These are phyloP conservation scores for Cystobasidium ongulense DNA, from an alignment of 768 basidiomycete genomes.

Conservation along the genomic window DNA sequence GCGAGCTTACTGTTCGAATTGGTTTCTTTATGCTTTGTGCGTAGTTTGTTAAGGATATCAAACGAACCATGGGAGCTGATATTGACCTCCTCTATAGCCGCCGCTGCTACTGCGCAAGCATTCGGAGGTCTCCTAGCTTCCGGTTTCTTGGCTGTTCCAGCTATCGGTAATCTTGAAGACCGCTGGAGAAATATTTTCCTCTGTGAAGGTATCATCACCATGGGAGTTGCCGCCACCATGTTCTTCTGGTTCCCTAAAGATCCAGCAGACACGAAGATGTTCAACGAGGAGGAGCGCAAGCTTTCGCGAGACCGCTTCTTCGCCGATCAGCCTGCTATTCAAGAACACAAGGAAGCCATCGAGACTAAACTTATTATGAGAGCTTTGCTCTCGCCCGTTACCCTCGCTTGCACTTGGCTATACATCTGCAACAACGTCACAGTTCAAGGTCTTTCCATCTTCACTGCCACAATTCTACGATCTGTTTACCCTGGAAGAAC, in stretches of 20 bases:
- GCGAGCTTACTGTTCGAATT: slow-evolving; percentile 21
- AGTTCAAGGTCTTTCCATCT: slow-evolving; percentile 29
- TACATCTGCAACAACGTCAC: slow-evolving; percentile 33
- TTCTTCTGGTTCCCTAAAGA: slow-evolving; percentile 16
- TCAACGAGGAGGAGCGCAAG: slow-evolving; percentile 29
- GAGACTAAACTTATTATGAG: slow-evolving; percentile 10
- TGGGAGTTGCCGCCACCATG: neutral
- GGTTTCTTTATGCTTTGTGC: slow-evolving; percentile 31
- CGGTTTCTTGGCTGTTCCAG: slow-evolving; percentile 12
- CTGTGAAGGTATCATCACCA: slow-evolving; percentile 29
- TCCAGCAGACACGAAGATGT: slow-evolving; percentile 16
- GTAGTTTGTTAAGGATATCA: neutral
- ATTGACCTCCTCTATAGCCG: neutral
- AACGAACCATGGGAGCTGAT: neutral
- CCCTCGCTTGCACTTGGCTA: slow-evolving; percentile 20
- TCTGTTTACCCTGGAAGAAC: slow-evolving; percentile 1
- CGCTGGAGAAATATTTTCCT: slow-evolving; percentile 20
- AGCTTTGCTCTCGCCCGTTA: slow-evolving; percentile 17
- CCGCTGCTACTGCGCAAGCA: slow-evolving; percentile 15
- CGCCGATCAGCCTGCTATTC: slow-evolving; percentile 28
- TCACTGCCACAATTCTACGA: slow-evolving; percentile 25
- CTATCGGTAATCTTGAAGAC: neutral
- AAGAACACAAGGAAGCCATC: slow-evolving; percentile 29
- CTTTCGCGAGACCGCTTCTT: slow-evolving; percentile 21
- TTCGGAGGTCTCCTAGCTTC: slow-evolving; percentile 30